phyloP scores from a whole-genome alignment of 1,139 yeast genomes.

The Candida mesenterica region DNA sequence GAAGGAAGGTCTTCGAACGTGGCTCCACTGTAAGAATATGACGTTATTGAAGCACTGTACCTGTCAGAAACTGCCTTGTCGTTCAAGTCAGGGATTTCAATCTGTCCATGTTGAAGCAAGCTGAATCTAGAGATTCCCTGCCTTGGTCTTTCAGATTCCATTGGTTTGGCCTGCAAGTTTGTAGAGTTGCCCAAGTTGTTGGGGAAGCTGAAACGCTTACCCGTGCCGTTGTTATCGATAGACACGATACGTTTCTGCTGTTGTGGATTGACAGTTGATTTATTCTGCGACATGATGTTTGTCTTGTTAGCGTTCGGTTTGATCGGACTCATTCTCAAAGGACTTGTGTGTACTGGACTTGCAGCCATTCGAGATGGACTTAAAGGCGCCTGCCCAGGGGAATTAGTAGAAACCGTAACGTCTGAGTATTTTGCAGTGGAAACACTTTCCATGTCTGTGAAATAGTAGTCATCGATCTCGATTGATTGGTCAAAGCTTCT shows the following conservation, averaged over 20 bases:
- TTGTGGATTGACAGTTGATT: neutral
- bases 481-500: constrained; percentile 11
- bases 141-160: constrained; percentile 29
- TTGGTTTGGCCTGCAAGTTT: constrained; percentile 39
- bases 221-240: constrained; percentile 34
- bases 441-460: constrained; percentile 13
- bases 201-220: constrained; percentile 40
- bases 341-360: neutral
- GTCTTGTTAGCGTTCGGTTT: neutral
- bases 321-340: neutral
- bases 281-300: neutral
- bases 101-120: constrained; percentile 35
- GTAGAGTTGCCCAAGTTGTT: constrained; percentile 35
- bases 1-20: constrained; percentile 30
- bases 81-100: constrained; percentile 43
- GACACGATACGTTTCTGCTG: constrained; percentile 8
- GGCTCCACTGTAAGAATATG: constrained; percentile 27
- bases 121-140: constrained; percentile 21
- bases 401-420: constrained; percentile 8
- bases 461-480: constrained; percentile 15
- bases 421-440: constrained; percentile 16
- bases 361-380: neutral
- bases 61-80: constrained; percentile 21
- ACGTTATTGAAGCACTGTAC: constrained; percentile 21
- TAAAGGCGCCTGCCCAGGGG: neutral